Conservation (phyloP, 306 rosid species). For the Trifolium fragiferum region DNA sequence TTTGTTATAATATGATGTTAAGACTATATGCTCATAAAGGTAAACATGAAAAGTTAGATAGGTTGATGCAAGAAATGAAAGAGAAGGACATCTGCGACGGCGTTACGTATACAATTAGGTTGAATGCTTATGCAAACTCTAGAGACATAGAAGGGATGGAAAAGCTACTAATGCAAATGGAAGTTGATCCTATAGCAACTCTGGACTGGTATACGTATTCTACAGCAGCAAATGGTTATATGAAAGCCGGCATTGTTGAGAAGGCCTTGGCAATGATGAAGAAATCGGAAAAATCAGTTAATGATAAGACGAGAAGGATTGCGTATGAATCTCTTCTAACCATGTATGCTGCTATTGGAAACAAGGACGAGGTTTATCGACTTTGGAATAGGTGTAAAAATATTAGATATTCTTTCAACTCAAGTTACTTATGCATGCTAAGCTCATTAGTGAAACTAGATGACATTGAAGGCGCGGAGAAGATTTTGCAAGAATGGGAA, state of each 20-base stretch:
- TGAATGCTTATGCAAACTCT: slow-evolving; percentile 54
- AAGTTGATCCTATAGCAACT: slow-evolving; percentile 53
- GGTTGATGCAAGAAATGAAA: slow-evolving; percentile 61
- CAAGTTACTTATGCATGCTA: slow-evolving; percentile 59
- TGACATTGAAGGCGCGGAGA: slow-evolving; percentile 70
- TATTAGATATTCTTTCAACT: slow-evolving; percentile 24
- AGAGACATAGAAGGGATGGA: slow-evolving; percentile 58
- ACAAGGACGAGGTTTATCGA: slow-evolving; percentile 66
- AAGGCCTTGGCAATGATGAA: slow-evolving; percentile 50
- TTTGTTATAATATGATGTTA: slow-evolving; percentile 60
- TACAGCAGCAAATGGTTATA: slow-evolving; percentile 62
- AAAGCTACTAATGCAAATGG: slow-evolving; percentile 63
- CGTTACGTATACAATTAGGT: slow-evolving; percentile 51
- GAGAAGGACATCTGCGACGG: slow-evolving; percentile 50
- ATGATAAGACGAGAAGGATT: slow-evolving; percentile 22
- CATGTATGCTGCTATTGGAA: slow-evolving; percentile 53
- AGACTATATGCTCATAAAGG: slow-evolving; percentile 61
- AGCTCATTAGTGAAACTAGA: slow-evolving; percentile 67
- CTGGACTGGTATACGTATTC: slow-evolving; percentile 56
- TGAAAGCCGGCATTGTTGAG: slow-evolving; percentile 55
- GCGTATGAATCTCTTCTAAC: slow-evolving; percentile 58
- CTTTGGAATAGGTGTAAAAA: slow-evolving; percentile 58
- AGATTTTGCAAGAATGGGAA: slow-evolving; percentile 73
- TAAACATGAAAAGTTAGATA: slow-evolving; percentile 56
- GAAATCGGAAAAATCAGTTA: slow-evolving; percentile 53